Evolutionary conservation across 768 basidiomycete species (phyloP).

Genomic region (Lactifluus subvellereus): DNA sequence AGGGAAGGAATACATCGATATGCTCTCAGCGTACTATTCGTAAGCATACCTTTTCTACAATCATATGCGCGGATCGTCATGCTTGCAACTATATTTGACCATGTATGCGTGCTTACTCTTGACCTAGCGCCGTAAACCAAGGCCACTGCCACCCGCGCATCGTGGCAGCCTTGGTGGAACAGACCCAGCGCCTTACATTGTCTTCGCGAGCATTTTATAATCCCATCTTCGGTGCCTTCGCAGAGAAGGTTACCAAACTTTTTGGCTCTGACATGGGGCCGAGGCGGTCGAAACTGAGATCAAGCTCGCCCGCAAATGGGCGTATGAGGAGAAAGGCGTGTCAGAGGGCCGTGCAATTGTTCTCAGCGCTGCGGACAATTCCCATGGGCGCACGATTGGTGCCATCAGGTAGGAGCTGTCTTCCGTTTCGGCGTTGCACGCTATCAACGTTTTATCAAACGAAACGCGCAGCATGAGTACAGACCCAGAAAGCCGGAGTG

Average conservation of each 20-base stretch:
- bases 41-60: conserved; percentile 37
- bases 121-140: conserved; percentile 77
- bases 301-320: conserved; percentile 97
- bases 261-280: conserved; percentile 93
- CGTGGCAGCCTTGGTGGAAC: conserved; percentile 70
- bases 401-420: conserved; percentile 58
- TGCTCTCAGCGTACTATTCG: conserved; percentile 98
- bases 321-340: conserved; percentile 81
- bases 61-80: neutral
- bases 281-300: conserved; percentile 98
- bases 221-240: conserved; percentile 84
- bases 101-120: neutral
- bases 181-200: conserved; percentile 86
- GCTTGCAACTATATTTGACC: neutral
- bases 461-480: conserved; percentile 72
- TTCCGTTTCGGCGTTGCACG: conserved; percentile 8
- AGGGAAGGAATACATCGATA: conserved; percentile 94
- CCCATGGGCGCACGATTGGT: conserved; percentile 90
- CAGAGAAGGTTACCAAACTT: conserved; percentile 72
- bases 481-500: conserved; percentile 80
- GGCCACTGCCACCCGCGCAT: conserved; percentile 93
- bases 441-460: neutral
- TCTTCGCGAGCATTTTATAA: conserved; percentile 98
- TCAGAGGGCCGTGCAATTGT: conserved; percentile 79
- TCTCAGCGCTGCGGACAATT: conserved; percentile 82